Conservation (phyloP, 345 rosid species). For the Brassica incana region DNA sequence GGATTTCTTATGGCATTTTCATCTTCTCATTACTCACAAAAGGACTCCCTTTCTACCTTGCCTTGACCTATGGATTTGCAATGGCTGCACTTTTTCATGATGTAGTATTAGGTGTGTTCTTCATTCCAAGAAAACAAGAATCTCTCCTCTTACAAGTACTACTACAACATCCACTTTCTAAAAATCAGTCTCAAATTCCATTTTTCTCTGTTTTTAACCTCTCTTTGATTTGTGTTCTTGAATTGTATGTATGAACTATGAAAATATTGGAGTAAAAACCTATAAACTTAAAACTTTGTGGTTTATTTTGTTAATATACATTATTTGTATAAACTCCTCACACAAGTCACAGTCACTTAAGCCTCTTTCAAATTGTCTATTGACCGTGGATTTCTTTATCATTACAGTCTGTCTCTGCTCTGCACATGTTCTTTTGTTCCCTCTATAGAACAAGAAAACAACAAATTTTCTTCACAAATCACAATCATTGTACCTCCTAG, state of each 20-base stretch:
- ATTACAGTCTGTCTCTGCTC: slow-evolving; percentile 37
- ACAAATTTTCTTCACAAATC: slow-evolving; percentile 30
- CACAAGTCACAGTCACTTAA: slow-evolving; percentile 25
- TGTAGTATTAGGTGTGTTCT: slow-evolving; percentile 21
- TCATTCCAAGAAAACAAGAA: slow-evolving; percentile 18
- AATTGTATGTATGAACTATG: background rate
- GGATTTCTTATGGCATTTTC: slow-evolving; percentile 32
- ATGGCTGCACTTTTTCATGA: slow-evolving; percentile 27
- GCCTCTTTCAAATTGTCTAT: slow-evolving; percentile 11
- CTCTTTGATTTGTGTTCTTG: slow-evolving; percentile 8
- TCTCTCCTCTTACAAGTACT: slow-evolving; percentile 8
- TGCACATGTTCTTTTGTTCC: slow-evolving; percentile 43
- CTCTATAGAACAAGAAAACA: slow-evolving; percentile 28
- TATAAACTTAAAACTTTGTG: background rate
- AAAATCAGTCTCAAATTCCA: background rate
- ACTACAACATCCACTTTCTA: slow-evolving; percentile 5
- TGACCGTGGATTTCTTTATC: slow-evolving; percentile 25
- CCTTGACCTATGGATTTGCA: slow-evolving; percentile 39
- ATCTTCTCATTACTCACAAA: slow-evolving; percentile 29
- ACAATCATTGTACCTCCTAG: slow-evolving; percentile 31
- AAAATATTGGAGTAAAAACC: background rate
- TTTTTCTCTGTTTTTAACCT: background rate
- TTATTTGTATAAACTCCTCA: slow-evolving; percentile 6
- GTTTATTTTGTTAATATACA: background rate
- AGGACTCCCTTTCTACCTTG: slow-evolving; percentile 29